Evolutionary conservation across 2,329 filamentous ascomycete species (phyloP).

Genomic region (Pseudocercospora crystallina): DNA sequence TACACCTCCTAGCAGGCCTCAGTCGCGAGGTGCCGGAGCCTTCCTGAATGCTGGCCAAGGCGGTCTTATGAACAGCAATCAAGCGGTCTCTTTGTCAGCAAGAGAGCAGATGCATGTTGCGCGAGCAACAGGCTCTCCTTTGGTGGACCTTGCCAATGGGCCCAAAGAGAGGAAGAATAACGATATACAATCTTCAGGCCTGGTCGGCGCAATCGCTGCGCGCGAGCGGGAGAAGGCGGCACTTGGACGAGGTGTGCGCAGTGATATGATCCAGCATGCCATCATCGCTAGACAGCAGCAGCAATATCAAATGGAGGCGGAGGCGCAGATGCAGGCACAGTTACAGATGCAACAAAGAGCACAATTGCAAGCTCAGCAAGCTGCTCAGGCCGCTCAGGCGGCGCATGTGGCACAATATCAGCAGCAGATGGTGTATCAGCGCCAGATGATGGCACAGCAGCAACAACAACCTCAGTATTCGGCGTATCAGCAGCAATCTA

Average conservation of each 20-base stretch:
- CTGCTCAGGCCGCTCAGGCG: slow-evolving; percentile 32
- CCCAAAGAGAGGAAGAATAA: slow-evolving; percentile 28
- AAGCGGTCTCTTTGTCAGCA: slow-evolving; percentile 68
- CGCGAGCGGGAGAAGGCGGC: slow-evolving; percentile 75
- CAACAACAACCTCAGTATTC: slow-evolving; percentile 3
- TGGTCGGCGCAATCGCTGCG: slow-evolving; percentile 77
- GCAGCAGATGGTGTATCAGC: slow-evolving; percentile 23
- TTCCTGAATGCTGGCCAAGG: slow-evolving; percentile 6
- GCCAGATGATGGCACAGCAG: slow-evolving; percentile 9
- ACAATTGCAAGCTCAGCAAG: slow-evolving; percentile 22
- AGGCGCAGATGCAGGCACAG: slow-evolving; percentile 40
- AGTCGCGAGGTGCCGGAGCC: slow-evolving; percentile 33
- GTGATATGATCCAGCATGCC: slow-evolving; percentile 69
- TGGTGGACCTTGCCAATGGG: slow-evolving; percentile 65
- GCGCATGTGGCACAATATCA: slow-evolving; percentile 28
- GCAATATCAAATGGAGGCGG: slow-evolving; percentile 33
- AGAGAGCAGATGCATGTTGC: slow-evolving; percentile 88
- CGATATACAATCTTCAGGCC: slow-evolving; percentile 44
- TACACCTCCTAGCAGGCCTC: slow-evolving; percentile 33
- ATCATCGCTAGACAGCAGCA: slow-evolving; percentile 59
- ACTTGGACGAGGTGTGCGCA: slow-evolving; percentile 65
- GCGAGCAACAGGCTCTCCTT: slow-evolving; percentile 72
- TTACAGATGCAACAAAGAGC: slow-evolving; percentile 39
- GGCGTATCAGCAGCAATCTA: slow-evolving; percentile 4
- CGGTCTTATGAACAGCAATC: slow-evolving; percentile 37